Conservation (phyloP, 768 basidiomycete genomes). For the Megacollybia marginata region DNA sequence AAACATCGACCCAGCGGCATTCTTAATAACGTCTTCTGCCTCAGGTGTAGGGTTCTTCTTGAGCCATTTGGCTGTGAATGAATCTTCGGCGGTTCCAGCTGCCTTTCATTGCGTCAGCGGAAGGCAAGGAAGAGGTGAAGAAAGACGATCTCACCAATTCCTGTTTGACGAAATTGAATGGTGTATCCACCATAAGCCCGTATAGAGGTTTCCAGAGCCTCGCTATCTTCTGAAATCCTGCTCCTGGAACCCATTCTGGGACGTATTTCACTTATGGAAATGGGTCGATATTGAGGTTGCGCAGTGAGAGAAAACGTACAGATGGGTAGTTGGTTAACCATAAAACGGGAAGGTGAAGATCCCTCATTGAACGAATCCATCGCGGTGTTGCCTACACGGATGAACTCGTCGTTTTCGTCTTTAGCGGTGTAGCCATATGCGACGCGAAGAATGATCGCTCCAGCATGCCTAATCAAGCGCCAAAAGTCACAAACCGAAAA, state of each 20-base stretch:
- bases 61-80: no score
- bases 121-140: background rate
- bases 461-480: constrained; percentile 16
- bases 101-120: constrained; percentile 5
- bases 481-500: constrained; percentile 19
- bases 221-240: no score
- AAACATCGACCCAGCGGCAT: no score
- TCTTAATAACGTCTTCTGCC: constrained; percentile 16
- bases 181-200: constrained; percentile 26
- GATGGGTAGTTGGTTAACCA: no score
- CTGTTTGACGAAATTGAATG: no score
- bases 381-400: constrained; percentile 12
- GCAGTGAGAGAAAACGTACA: constrained; percentile 4
- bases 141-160: constrained; percentile 29
- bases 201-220: constrained; percentile 23
- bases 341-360: constrained; percentile 12
- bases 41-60: constrained; percentile 9
- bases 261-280: constrained; percentile 13
- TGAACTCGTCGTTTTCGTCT: constrained; percentile 15
- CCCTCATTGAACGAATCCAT: constrained; percentile 12
- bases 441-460: no score
- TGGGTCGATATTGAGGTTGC: background rate
- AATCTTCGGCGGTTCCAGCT: no score
- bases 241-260: no score
- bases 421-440: no score